Base-by-base conservation (phyloP, 2,329 filamentous ascomycete genomes). In the Alternaria conjuncta region DNA sequence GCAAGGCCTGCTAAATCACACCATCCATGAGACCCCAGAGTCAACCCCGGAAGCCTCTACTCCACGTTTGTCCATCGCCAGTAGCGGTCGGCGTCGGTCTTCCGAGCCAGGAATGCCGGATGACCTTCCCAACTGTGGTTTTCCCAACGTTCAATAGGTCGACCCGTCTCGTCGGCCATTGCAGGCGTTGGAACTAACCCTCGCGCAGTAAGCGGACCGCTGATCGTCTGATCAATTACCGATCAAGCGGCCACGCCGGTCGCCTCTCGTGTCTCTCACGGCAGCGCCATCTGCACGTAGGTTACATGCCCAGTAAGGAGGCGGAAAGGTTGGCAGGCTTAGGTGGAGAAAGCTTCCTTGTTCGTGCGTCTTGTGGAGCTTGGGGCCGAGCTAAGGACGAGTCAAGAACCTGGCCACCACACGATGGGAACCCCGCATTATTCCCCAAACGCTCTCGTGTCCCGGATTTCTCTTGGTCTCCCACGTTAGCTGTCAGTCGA, bases 301-400 rank as follows among this genome's bases (percentile, higher is more conserved):
- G 68, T 69, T 67, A 57, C 68, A 67, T 65, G 62, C 68, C 64
- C 57, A 70, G 64, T 23, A 50, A 45, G 43, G 44, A 26, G 53
- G 56, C 50, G 55, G 13, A 47, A 54, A 56, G 62, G 62, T 63
- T 67, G 45, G 56, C 56, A 60, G 49, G 64, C 66, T 70, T 70
- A 51, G 56, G 61, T 61, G 64, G 63, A 57, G 62, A 69, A 68
- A 70, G 66, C 66, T 65, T 70, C 64, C 64, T 64, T 67, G 67
- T 21, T 30, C 21, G 28, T 61, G 55, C 51, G 28, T 50, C 50
- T 55, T 53, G 58, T 60, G 59, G 66, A 61, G 66, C 64, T 69
- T 67, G 61, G 62, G 20, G 55, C 51, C 53, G 66, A 54, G 18
- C 51, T 23, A 56, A 43, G 30, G 28, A 44, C 63, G 36, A 63